phyloP scores from a whole-genome alignment of 1,139 yeast genomes.

The Pichia sp. region DNA sequence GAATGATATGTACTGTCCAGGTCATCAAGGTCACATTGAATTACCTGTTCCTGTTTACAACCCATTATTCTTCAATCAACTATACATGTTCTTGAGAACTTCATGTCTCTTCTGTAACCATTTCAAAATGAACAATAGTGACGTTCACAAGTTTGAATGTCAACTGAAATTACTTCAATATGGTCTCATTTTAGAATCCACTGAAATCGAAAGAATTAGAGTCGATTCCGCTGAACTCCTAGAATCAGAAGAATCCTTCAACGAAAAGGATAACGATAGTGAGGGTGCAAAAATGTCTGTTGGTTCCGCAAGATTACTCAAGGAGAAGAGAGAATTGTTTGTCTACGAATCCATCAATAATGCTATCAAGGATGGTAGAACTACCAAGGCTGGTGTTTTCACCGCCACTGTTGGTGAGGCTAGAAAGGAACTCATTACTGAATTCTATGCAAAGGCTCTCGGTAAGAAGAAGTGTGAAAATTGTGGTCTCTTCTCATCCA shows the following conservation, averaged over 20 bases:
- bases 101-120: slow-evolving; percentile 88
- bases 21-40: slow-evolving; percentile 97
- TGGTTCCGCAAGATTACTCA: slow-evolving; percentile 19
- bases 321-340: slow-evolving; percentile 55
- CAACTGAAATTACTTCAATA: slow-evolving; percentile 78
- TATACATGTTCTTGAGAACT: slow-evolving; percentile 76
- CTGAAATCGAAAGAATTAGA: slow-evolving; percentile 59
- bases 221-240: slow-evolving; percentile 34
- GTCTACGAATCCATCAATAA: slow-evolving; percentile 63
- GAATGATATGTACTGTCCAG: slow-evolving; percentile 93
- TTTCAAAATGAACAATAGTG: slow-evolving; percentile 62
- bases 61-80: slow-evolving; percentile 87
- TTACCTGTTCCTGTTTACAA: slow-evolving; percentile 93
- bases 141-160: slow-evolving; percentile 71
- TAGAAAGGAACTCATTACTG: slow-evolving; percentile 69
- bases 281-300: slow-evolving; percentile 8
- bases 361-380: slow-evolving; percentile 76
- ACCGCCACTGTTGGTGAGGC: slow-evolving; percentile 86
- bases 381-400: slow-evolving; percentile 57
- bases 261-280: slow-evolving; percentile 2
- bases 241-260: slow-evolving; percentile 12
- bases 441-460: slow-evolving; percentile 65
- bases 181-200: slow-evolving; percentile 77
- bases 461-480: slow-evolving; percentile 86
- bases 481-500: slow-evolving; percentile 93